Evolutionary conservation across 495 filamentous ascomycete genomes (phyloP), one percentile per base, ranked within the genome.

Genomic region (Trichoderma orchidacearum): DNA sequence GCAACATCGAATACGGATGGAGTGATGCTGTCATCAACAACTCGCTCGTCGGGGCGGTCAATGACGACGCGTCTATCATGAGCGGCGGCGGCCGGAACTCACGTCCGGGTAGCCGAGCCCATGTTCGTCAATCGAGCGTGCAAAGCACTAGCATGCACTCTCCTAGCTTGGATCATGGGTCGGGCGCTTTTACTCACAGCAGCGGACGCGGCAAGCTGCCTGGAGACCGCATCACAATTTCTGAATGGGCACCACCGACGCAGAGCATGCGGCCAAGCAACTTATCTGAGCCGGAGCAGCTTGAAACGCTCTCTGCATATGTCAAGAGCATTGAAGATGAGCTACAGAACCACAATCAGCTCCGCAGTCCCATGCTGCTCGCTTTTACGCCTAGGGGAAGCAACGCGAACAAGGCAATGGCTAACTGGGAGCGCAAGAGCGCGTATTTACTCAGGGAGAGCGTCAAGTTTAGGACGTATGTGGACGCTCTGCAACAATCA

Each of bases 1-100:
- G 89, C 71, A 99, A 96, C 63, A 85, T 97, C 53, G 94, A 99
- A 68, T 96, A 96, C 66, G 93, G 93, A 56, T 97, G 94, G 93
- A 86, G 87, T 55, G 91, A 95, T 50, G 74, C 79, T n/a, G 78
- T 96, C 61, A 83, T 96, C 64, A 92, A 94, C 62, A 79, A 80
- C 51, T 82, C 85, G 11, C 70, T 89, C 31, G 73, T 87, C 53
- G 67, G 70, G 30, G 62, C 71, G 18, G 78, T 84, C 54, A 74
- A 75, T 59, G 73, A 77, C 12, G 60, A 56, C 45, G 62, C 50
- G 13, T 35, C 35, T 27, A 32, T 27, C 59, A 61, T 28, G 23
- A 68, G 63, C 56, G 66, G 59, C 58, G 29, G 54, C 25, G 62
- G 61, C 45, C 70, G 70, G 25, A 62, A 64, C 56, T 70, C 69